These are phyloP conservation scores for Hortaea werneckii DNA, from an alignment of 2,329 filamentous ascomycete species.

Conservation along the genomic window DNA sequence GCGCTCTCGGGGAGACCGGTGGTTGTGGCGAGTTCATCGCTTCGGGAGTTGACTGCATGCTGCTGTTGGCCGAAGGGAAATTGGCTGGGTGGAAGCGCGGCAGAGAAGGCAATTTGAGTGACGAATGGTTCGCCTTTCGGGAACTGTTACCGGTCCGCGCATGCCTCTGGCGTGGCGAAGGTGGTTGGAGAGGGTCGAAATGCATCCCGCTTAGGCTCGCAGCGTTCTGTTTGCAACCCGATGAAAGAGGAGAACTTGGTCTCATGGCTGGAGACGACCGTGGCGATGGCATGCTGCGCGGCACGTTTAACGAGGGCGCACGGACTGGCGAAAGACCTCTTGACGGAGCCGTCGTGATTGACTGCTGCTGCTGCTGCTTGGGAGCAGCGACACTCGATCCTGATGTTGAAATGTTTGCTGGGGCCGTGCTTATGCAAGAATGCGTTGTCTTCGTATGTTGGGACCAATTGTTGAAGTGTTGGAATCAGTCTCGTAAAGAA, in stretches of 20 bases:
- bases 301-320: background rate
- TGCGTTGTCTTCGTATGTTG: background rate
- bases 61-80: slow-evolving; percentile 30
- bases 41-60: slow-evolving; percentile 28
- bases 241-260: slow-evolving; percentile 24
- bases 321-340: slow-evolving; percentile 9
- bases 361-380: background rate
- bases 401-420: background rate
- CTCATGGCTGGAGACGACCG: slow-evolving; percentile 23
- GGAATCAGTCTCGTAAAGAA: too few species aligned
- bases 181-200: slow-evolving; percentile 23
- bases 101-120: slow-evolving; percentile 38
- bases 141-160: slow-evolving; percentile 21
- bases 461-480: too few species aligned
- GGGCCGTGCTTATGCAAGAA: background rate
- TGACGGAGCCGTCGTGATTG: slow-evolving; percentile 10
- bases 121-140: slow-evolving; percentile 26
- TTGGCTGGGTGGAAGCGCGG: slow-evolving; percentile 45
- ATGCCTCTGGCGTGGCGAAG: slow-evolving; percentile 21
- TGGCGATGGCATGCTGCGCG: slow-evolving; percentile 24
- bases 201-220: slow-evolving; percentile 11
- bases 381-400: background rate
- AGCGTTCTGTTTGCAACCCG: slow-evolving; percentile 10
- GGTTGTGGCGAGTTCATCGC: slow-evolving; percentile 31
- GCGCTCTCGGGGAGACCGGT: slow-evolving; percentile 33